Conservation (phyloP, 345 rosid species). For the Populus tremula region DNA sequence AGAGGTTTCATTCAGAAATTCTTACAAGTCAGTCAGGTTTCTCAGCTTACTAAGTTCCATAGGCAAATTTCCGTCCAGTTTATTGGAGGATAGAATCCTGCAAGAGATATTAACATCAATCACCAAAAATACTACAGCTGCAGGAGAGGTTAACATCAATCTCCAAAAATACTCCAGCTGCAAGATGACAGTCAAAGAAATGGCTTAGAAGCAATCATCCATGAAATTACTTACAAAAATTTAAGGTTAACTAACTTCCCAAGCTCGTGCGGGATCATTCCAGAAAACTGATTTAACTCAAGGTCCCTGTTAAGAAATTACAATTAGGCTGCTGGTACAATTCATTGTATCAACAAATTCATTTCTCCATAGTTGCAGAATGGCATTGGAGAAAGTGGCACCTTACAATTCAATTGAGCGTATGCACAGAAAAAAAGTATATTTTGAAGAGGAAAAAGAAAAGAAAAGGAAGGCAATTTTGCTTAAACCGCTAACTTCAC, state of each 20-base stretch:
- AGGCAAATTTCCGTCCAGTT: conserved; percentile 51
- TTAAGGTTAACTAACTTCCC: conserved; percentile 45
- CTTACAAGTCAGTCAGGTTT: conserved; percentile 55
- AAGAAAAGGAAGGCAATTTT: not conserved
- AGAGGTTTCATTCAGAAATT: not conserved
- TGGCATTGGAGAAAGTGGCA: not conserved
- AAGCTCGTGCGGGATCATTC: conserved; percentile 49
- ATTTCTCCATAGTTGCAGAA: not conserved
- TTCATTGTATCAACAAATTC: not conserved
- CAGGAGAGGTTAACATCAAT: not conserved
- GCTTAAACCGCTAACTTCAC: too few relatives aligned
- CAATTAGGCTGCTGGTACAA: not conserved
- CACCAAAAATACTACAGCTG: conserved; percentile 5
- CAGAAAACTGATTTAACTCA: conserved; percentile 55
- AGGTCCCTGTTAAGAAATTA: conserved; percentile 36
- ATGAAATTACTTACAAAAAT: conserved; percentile 37
- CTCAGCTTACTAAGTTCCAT: conserved; percentile 30
- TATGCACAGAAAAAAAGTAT: not conserved
- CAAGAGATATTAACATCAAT: not conserved
- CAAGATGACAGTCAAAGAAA: conserved; percentile 4
- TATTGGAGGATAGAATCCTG: conserved; percentile 63
- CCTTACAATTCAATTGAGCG: not conserved
- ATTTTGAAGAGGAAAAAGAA: too few relatives aligned
- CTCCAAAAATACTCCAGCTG: not conserved
- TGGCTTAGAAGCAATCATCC: not conserved